Evolutionary conservation across 2,329 filamentous ascomycete genomes (phyloP).

Genomic region (Fusarium multiceps): DNA sequence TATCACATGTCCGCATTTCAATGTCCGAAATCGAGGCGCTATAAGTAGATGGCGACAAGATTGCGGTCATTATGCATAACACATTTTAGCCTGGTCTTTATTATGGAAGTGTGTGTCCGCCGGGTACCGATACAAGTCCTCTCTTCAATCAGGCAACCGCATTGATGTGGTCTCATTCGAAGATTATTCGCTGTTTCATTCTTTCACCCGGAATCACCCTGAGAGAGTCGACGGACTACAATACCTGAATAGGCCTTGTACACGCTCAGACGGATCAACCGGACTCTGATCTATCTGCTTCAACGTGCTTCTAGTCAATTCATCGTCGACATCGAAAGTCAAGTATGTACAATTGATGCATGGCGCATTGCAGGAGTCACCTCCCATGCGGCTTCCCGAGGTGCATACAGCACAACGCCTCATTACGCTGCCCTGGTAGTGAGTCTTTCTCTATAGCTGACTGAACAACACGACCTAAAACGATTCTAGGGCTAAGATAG

Average conservation of each 20-base stretch:
- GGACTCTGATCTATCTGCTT: not conserved
- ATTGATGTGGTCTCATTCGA: not conserved
- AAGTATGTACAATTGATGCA: not conserved
- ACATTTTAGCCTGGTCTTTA: not conserved
- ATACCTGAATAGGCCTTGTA: not conserved
- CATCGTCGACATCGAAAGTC: not conserved
- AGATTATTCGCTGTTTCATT: not conserved
- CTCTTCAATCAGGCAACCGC: not conserved
- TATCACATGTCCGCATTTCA: not conserved
- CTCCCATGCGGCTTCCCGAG: not conserved
- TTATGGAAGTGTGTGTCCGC: constrained; percentile 2
- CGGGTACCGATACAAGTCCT: not conserved
- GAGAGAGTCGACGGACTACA: not conserved
- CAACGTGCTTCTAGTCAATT: not conserved
- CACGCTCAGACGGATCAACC: not conserved
- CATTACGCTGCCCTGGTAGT: not conserved
- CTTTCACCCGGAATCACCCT: not conserved
- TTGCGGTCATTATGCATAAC: not conserved
- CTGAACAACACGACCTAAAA: not conserved
- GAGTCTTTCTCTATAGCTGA: not conserved
- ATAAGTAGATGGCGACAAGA: not conserved
- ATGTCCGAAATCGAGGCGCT: not conserved
- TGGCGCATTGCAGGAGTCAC: not conserved
- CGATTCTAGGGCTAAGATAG: not conserved
- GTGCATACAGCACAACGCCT: not conserved